These are phyloP conservation scores for Platanthera zijinensis DNA, from an alignment of 106 monocot genomes.

Conservation along the genomic window DNA sequence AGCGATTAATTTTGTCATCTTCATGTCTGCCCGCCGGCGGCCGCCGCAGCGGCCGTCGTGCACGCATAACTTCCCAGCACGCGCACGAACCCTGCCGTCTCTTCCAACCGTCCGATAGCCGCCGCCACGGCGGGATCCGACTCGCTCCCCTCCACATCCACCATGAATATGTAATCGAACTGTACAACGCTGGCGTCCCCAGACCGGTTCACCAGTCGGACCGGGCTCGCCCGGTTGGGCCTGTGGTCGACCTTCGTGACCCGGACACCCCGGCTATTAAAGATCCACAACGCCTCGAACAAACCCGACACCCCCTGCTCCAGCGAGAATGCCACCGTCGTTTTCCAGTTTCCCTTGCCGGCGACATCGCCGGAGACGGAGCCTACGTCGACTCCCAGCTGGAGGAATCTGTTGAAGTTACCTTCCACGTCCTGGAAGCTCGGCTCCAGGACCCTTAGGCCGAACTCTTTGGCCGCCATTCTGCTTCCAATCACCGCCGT, in stretches of 20 bases:
- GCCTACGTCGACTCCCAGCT: constrained; percentile 21
- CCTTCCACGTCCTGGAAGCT: constrained; percentile 44
- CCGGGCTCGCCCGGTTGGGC: constrained; percentile 43
- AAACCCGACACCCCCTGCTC: constrained; percentile 50
- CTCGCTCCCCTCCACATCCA: constrained; percentile 42
- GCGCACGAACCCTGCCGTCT: constrained; percentile 39
- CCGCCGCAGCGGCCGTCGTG: background rate
- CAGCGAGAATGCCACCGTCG: constrained; percentile 59
- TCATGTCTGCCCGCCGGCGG: background rate
- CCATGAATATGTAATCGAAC: constrained; percentile 49
- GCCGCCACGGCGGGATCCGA: constrained; percentile 20
- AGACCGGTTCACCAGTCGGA: constrained; percentile 22
- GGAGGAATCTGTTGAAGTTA: constrained; percentile 56
- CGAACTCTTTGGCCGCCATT: constrained; percentile 58
- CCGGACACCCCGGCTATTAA: constrained; percentile 40
- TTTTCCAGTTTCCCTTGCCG: constrained; percentile 20
- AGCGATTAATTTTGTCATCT: background rate
- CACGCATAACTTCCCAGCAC: constrained; percentile 41
- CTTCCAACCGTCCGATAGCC: constrained; percentile 19
- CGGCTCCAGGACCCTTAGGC: constrained; percentile 28
- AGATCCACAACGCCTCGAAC: constrained; percentile 45
- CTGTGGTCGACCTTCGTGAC: constrained; percentile 54
- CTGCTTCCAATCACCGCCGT: constrained; percentile 61
- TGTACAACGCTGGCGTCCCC: background rate
- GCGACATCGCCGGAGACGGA: background rate